These are phyloP conservation scores for Posidonia australis DNA, from an alignment of 106 monocot species.

Conservation along the genomic window DNA sequence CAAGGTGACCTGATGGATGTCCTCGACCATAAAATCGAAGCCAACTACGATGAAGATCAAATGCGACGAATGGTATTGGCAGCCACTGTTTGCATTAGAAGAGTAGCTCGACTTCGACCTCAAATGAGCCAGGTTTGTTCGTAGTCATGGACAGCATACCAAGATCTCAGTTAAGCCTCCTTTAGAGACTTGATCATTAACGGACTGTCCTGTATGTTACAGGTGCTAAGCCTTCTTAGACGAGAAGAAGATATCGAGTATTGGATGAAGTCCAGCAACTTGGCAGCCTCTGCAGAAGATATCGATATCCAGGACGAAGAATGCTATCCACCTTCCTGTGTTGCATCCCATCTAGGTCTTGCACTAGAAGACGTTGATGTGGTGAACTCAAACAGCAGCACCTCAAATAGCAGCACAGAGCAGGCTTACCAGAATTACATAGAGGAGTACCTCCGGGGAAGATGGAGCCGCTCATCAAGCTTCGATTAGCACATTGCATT, in stretches of 20 bases:
- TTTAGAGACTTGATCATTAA: background rate
- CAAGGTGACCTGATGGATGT: slow-evolving; percentile 43
- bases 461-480: slow-evolving; percentile 74
- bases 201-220: background rate
- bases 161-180: background rate
- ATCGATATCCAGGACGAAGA: slow-evolving; percentile 61
- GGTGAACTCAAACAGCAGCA: slow-evolving; percentile 41
- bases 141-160: too few species aligned
- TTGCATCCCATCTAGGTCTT: slow-evolving; percentile 66
- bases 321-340: slow-evolving; percentile 35
- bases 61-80: slow-evolving; percentile 48
- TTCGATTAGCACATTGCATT: slow-evolving; percentile 31
- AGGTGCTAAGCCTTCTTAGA: slow-evolving; percentile 52
- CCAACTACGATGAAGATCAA: slow-evolving; percentile 41
- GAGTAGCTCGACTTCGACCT: slow-evolving; percentile 60
- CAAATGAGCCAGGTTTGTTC: slow-evolving; percentile 49
- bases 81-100: slow-evolving; percentile 58
- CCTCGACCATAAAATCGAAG: slow-evolving; percentile 51
- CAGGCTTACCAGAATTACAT: slow-evolving; percentile 34
- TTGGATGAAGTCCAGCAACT: slow-evolving; percentile 21
- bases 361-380: slow-evolving; percentile 81
- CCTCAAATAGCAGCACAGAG: slow-evolving; percentile 57
- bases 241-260: slow-evolving; percentile 35
- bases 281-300: slow-evolving; percentile 1
- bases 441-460: slow-evolving; percentile 60